Evolutionary conservation across 345 rosid species (phyloP).

Genomic region (Pugionium dolabratum): DNA sequence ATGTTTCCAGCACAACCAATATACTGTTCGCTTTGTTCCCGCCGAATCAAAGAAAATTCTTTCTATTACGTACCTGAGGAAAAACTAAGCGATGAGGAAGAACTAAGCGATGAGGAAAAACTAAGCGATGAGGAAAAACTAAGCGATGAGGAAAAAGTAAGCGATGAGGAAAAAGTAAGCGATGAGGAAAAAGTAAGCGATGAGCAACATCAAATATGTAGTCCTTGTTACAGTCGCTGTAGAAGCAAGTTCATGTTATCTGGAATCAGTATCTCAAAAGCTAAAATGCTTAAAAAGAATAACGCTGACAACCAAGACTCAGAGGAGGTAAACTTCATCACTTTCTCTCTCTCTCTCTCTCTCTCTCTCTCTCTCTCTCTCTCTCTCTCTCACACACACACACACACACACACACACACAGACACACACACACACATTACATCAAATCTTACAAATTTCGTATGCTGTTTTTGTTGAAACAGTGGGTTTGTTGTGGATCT

Average conservation of each 20-base stretch:
- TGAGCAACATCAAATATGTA: constrained; percentile 49
- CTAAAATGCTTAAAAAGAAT: constrained; percentile 39
- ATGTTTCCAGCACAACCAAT: constrained; percentile 46
- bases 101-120: too few relatives aligned
- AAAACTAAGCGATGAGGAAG: constrained; percentile 30
- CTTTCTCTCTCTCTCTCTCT: neutral
- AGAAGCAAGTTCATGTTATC: constrained; percentile 24
- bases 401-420: too few relatives aligned
- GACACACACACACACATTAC: too few relatives aligned
- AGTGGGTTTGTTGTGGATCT: constrained; percentile 64
- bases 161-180: constrained; percentile 1
- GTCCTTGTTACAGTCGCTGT: constrained; percentile 38
- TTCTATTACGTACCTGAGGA: constrained; percentile 45
- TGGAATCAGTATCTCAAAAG: constrained; percentile 45
- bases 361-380: neutral
- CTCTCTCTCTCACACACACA: too few relatives aligned
- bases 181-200: neutral
- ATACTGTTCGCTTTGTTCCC: constrained; percentile 50
- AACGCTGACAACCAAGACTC: constrained; percentile 40
- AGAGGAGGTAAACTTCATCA: constrained; percentile 48
- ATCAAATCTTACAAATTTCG: too few relatives aligned
- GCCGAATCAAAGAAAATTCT: constrained; percentile 38
- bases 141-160: constrained; percentile 31
- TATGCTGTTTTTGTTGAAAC: constrained; percentile 34
- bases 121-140: too few relatives aligned